Percentiles rank a stretch among this genome's conserved stretches.
These are phyloP conservation scores for Penicillium arizonense DNA, from an alignment of 495 filamentous ascomycete genomes.

Conservation along the genomic window DNA sequence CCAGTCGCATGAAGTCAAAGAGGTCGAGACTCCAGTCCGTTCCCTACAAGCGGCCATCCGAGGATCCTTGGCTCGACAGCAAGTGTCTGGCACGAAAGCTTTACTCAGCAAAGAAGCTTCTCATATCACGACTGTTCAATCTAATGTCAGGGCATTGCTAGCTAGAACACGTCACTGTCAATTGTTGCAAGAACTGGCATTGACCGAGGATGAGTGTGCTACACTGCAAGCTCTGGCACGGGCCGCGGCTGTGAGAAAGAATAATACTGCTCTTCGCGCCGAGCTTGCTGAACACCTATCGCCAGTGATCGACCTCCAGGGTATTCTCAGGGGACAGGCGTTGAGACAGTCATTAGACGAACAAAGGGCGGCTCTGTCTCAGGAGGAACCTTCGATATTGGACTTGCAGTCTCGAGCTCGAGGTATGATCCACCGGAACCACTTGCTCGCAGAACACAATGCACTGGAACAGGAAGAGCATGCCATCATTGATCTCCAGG, in stretches of 20 bases:
- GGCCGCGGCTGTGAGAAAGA: constrained; percentile 32
- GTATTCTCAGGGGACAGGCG: constrained; percentile 28
- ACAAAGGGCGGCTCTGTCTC: constrained; percentile 30
- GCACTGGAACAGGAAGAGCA: constrained; percentile 57
- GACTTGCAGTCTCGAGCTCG: constrained; percentile 48
- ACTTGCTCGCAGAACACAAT: constrained; percentile 46
- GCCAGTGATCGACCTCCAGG: constrained; percentile 32
- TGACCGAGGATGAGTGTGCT: constrained; percentile 23
- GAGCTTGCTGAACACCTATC: constrained; percentile 29
- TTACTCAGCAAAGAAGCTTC: constrained; percentile 28
- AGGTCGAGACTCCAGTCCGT: constrained; percentile 23
- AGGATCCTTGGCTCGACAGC: constrained; percentile 46
- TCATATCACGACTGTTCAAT: constrained; percentile 47
- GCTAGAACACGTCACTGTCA: constrained; percentile 28
- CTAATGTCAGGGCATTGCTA: constrained; percentile 37
- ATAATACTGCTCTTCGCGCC: constrained; percentile 22
- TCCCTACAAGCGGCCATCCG: constrained; percentile 52
- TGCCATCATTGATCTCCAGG: constrained; percentile 66
- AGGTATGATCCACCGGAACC: constrained; percentile 43
- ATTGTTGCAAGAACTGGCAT: constrained; percentile 30
- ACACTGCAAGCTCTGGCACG: constrained; percentile 44
- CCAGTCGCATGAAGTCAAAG: constrained; percentile 50
- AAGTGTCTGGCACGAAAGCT: constrained; percentile 32
- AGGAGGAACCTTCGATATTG: constrained; percentile 33
- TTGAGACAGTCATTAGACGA: constrained; percentile 35